These are phyloP conservation scores for Parafenestella ontariensis DNA, from an alignment of 2,329 filamentous ascomycete genomes.

Conservation along the genomic window DNA sequence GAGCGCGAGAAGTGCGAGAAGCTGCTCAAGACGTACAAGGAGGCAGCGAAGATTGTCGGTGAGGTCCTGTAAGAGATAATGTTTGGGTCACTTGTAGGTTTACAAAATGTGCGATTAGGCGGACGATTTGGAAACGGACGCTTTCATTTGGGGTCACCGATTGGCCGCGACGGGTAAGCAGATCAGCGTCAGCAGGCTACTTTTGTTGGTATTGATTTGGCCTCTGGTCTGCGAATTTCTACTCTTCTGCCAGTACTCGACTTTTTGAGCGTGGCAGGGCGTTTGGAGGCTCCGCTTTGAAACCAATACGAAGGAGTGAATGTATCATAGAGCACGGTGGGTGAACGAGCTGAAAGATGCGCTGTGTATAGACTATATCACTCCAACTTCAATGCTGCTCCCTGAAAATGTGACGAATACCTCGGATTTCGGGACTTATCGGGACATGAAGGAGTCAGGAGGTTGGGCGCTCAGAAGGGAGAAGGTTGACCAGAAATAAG, in stretches of 20 bases:
- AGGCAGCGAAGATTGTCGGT: conserved; percentile 97
- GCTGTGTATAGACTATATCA: conserved; percentile 25
- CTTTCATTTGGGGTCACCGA: background rate
- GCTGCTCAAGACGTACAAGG: conserved; percentile 91
- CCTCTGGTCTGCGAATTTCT: conserved; percentile 29
- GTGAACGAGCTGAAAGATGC: conserved; percentile 7
- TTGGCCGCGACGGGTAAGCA: background rate
- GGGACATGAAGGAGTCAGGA: background rate
- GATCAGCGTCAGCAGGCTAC: conserved; percentile 20
- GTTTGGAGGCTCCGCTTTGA: conserved; percentile 25
- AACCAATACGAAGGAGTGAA: conserved; percentile 14
- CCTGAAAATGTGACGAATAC: background rate
- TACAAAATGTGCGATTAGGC: conserved; percentile 13
- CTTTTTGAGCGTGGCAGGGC: conserved; percentile 22
- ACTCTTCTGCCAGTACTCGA: conserved; percentile 26
- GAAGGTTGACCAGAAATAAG: conserved; percentile 17
- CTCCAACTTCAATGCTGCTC: background rate
- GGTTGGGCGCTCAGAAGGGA: background rate
- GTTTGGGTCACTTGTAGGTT: conserved; percentile 19
- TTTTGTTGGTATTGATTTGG: conserved; percentile 24
- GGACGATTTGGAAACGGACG: background rate
- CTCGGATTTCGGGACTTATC: background rate
- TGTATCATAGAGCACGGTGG: conserved; percentile 15
- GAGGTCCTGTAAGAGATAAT: conserved; percentile 67
- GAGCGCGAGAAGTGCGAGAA: conserved; percentile 99